phyloP scores from a whole-genome alignment of 805 yeast genomes.

The Candida ascalaphidarum region DNA sequence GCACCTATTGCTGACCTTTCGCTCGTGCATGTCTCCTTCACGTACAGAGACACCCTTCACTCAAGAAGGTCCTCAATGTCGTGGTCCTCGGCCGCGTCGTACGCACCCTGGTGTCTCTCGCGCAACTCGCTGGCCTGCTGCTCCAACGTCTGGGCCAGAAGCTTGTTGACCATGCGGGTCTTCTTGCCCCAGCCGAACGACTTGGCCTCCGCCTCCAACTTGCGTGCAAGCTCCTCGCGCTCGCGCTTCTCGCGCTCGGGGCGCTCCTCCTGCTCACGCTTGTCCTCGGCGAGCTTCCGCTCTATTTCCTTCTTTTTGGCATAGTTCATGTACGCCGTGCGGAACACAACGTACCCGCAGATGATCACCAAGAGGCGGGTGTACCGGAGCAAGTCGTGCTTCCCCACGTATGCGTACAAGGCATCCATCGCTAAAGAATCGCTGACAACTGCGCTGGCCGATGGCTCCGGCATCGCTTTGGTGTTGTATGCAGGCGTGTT shows the following conservation, averaged over 20 bases:
- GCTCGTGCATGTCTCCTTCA: too few relatives aligned
- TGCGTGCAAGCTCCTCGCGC: conserved; percentile 19
- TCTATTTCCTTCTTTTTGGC: conserved; percentile 47
- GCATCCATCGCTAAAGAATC: too few relatives aligned
- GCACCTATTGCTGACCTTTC: too few relatives aligned
- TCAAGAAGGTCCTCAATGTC: conserved; percentile 65
- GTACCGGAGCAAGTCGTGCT: conserved; percentile 35
- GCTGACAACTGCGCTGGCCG: too few relatives aligned
- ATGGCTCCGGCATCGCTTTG: too few relatives aligned
- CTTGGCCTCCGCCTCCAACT: conserved; percentile 30
- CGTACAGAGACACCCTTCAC: too few relatives aligned
- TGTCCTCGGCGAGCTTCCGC: conserved; percentile 39
- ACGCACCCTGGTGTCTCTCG: conserved; percentile 36
- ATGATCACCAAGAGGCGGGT: conserved; percentile 40
- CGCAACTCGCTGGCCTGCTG: conserved; percentile 31
- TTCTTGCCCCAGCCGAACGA: conserved; percentile 77
- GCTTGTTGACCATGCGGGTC: conserved; percentile 52
- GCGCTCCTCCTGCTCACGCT: conserved; percentile 28
- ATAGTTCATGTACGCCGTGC: conserved; percentile 49
- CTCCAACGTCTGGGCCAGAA: conserved; percentile 46
- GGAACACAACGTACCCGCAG: conserved; percentile 48
- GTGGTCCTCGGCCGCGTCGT: conserved; percentile 46
- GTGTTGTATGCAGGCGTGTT: too few relatives aligned
- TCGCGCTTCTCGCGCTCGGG: conserved; percentile 27
- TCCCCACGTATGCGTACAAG: conserved; percentile 26